Base-by-base conservation (phyloP, 2,329 filamentous ascomycete genomes). In the Xylogone sp. region DNA sequence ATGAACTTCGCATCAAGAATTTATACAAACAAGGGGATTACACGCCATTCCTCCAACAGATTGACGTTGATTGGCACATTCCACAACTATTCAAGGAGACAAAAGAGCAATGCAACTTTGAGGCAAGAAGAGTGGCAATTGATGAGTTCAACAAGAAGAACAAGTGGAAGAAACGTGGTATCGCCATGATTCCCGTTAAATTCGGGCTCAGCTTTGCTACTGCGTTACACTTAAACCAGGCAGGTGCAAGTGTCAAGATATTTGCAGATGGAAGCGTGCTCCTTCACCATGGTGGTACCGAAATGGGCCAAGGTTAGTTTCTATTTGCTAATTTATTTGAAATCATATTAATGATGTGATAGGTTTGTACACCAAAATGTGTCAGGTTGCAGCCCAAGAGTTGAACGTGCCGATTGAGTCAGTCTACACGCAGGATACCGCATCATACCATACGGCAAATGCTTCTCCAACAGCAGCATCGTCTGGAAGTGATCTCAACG, bases 391-490 rank as follows among this genome's bases (percentile, higher is more conserved):
- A 0, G 92, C 93, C 0, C 88, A 97, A 71, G 89, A 92, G 1
- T 82, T 97, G 2, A 71, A 81, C 31, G 86, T 97, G 0, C 89
- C 92, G 0, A 76, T 91, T 49, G 84, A 88, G 21, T 79, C 81
- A 53, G 88, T 97, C 53, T 90, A 87, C 73, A 96, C 97, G 61
- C 91, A 89, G 2, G 93, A 97, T 65, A 97, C 93, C 0, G 84
- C 91, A 0, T 97, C 93, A 4, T 96, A 96, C 68, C 96, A 92
- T 0, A 92, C 96, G 1, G 87, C 92, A 53, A 97, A 97, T 68
- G 84, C 90, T 0, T 96, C 91, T 0, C 82, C 92, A 1, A 97
- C 93, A 0, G 93, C 93, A 1, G 93, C 93, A 0, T 96, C 91
- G 0, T 92, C 92, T 1, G 94, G 90, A 1, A 95, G 89, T 1